phyloP scores from a whole-genome alignment of 2,329 filamentous ascomycete species.

The Sarocladiaceae sp. region DNA sequence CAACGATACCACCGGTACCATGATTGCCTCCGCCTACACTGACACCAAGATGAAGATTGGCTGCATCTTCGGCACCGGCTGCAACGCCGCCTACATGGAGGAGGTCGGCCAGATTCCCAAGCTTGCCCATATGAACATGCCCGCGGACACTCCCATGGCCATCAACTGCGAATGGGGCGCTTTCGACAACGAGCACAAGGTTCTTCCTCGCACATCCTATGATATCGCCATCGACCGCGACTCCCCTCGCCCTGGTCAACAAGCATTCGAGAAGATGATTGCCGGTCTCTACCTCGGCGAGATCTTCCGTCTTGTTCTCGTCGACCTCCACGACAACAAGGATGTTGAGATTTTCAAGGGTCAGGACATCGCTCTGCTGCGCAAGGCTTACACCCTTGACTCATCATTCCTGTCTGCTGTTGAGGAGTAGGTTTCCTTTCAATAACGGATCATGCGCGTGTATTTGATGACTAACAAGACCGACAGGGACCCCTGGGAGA shows the following conservation, averaged over 20 bases:
- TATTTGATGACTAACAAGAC: slow-evolving; percentile 13
- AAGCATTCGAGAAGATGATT: slow-evolving; percentile 98
- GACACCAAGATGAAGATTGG: slow-evolving; percentile 89
- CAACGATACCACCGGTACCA: slow-evolving; percentile 95
- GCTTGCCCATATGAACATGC: slow-evolving; percentile 85
- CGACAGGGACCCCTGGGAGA: slow-evolving; percentile 86
- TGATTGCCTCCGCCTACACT: slow-evolving; percentile 97
- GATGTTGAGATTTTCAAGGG: slow-evolving; percentile 73
- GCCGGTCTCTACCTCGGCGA: slow-evolving; percentile 92
- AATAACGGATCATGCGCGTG: no score
- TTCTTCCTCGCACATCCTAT: slow-evolving; percentile 81
- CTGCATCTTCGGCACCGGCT: slow-evolving; percentile 97
- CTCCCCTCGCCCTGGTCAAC: slow-evolving; percentile 88
- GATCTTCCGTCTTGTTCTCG: slow-evolving; percentile 82
- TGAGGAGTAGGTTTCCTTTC: slow-evolving; percentile 69
- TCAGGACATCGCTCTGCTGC: slow-evolving; percentile 76
- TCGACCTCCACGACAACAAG: slow-evolving; percentile 79
- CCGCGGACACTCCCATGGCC: slow-evolving; percentile 78
- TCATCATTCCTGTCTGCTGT: slow-evolving; percentile 90
- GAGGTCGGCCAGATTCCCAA: slow-evolving; percentile 87
- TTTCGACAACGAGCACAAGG: slow-evolving; percentile 89
- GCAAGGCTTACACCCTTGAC: slow-evolving; percentile 85
- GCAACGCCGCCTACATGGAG: slow-evolving; percentile 99
- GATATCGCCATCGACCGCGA: slow-evolving; percentile 86
- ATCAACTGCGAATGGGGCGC: slow-evolving; percentile 99